These are phyloP conservation scores for Silybum marianum DNA, from an alignment of 129 eudicot species.

Conservation along the genomic window DNA sequence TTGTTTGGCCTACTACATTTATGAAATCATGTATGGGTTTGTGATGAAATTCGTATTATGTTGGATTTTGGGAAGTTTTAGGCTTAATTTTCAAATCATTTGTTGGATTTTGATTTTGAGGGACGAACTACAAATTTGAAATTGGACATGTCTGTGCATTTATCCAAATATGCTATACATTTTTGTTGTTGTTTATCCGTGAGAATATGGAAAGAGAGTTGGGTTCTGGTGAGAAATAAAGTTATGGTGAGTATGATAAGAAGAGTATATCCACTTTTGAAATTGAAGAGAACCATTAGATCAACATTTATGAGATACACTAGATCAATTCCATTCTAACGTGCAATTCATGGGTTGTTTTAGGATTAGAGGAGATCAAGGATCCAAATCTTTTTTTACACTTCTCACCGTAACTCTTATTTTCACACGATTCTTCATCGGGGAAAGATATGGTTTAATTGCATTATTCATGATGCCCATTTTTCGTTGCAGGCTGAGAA, in stretches of 20 bases:
- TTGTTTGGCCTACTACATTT: background rate
- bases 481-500: conserved; percentile 42
- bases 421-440: too few species aligned
- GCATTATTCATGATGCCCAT: background rate
- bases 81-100: background rate
- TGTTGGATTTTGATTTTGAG: background rate
- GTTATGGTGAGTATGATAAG: too few species aligned
- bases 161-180: background rate
- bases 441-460: background rate
- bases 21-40: background rate
- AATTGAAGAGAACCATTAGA: too few species aligned
- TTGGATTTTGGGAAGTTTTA: background rate
- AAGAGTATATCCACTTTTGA: too few species aligned
- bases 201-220: too few species aligned
- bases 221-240: too few species aligned
- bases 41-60: background rate
- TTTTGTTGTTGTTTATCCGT: background rate
- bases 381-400: too few species aligned
- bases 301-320: too few species aligned
- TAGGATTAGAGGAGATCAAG: too few species aligned
- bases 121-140: background rate
- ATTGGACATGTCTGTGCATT: background rate
- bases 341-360: too few species aligned
- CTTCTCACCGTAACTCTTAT: too few species aligned
- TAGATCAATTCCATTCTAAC: too few species aligned